Conservation (phyloP, 2,329 filamentous ascomycete genomes). For the Trichoderma lentiforme region DNA sequence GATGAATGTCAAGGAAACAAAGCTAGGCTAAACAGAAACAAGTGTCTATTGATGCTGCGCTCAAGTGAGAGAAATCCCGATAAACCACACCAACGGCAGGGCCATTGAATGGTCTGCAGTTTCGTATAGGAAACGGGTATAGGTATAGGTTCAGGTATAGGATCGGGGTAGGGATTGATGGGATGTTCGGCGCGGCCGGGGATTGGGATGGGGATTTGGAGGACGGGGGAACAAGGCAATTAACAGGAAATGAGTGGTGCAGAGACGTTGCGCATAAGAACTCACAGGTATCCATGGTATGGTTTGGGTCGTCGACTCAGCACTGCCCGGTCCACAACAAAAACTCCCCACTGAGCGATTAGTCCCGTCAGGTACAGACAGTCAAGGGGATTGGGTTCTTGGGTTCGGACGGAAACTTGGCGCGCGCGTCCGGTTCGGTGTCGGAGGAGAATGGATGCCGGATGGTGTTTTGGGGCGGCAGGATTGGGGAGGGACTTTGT, state of each 20-base stretch:
- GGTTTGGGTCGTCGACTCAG: background rate
- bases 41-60: background rate
- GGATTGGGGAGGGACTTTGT: background rate
- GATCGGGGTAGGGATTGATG: background rate
- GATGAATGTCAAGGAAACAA: background rate
- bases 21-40: background rate
- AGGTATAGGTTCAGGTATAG: background rate
- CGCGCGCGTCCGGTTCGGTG: slow-evolving; percentile 4
- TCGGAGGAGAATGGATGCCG: background rate
- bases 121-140: background rate
- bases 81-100: background rate
- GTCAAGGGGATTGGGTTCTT: background rate
- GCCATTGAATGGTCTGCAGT: slow-evolving; percentile 2
- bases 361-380: background rate
- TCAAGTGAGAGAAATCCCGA: slow-evolving; percentile 3
- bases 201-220: background rate
- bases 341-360: slow-evolving; percentile 10
- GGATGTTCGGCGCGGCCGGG: background rate
- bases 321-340: slow-evolving; percentile 9
- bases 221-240: background rate
- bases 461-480: background rate
- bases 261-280: slow-evolving; percentile 4
- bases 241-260: slow-evolving; percentile 1
- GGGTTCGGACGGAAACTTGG: background rate
- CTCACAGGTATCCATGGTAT: slow-evolving; percentile 12